phyloP scores from a whole-genome alignment of 768 basidiomycete genomes.

The Podaxis pistillaris region DNA sequence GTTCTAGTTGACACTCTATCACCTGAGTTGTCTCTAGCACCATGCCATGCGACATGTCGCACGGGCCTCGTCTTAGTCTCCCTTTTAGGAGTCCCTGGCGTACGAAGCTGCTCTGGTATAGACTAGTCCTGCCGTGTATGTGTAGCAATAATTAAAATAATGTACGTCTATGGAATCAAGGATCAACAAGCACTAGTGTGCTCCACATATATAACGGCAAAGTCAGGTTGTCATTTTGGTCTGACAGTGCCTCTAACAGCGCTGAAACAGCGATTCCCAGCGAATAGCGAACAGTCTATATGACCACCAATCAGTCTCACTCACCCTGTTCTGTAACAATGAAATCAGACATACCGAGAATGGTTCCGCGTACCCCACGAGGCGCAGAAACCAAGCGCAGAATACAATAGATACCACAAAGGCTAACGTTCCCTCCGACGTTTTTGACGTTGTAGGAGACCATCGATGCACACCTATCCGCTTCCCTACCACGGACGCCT shows the following conservation, averaged over 20 bases:
- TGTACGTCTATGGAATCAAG: conserved; percentile 18
- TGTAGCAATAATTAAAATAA: conserved; percentile 1
- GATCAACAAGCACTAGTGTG: conserved; percentile 61
- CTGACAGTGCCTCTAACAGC: conserved; percentile 85
- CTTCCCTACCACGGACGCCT: conserved; percentile 94
- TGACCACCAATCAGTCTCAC: background rate
- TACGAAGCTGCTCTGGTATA: background rate
- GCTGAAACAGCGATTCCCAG: conserved; percentile 62
- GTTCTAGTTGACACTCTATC: background rate
- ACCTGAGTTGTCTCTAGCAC: background rate
- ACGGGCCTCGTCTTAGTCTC: background rate
- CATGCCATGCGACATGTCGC: background rate
- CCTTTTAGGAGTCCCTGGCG: no score
- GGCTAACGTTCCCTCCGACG: conserved; percentile 86
- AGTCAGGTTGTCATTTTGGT: conserved; percentile 97
- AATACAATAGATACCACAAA: conserved; percentile 70
- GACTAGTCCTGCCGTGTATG: background rate
- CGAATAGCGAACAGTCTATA: conserved; percentile 66
- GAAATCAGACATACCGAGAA: conserved; percentile 66
- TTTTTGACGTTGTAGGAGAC: conserved; percentile 84
- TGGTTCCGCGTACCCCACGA: conserved; percentile 62
- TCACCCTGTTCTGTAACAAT: background rate
- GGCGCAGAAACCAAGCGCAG: conserved; percentile 69
- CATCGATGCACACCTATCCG: conserved; percentile 78
- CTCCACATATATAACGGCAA: conserved; percentile 97